Evolutionary conservation across 108 stramenopile species (phyloP).

Genomic region (Chaetoceros tenuissimus): DNA sequence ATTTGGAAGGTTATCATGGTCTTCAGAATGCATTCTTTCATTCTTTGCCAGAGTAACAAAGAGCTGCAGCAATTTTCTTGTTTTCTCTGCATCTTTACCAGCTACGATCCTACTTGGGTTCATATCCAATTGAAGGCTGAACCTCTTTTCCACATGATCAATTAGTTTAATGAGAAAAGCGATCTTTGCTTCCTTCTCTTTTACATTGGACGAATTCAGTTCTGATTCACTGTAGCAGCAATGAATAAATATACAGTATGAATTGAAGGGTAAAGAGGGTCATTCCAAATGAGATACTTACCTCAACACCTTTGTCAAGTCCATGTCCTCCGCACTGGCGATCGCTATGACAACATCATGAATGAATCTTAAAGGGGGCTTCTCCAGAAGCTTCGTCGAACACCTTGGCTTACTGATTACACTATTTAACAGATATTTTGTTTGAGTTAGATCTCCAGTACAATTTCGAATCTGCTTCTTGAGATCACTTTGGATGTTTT

Average conservation of each 20-base stretch:
- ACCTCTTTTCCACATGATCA: not conserved
- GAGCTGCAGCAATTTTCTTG: not conserved
- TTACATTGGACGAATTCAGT: not conserved
- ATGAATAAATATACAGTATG: not conserved
- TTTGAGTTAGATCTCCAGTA: not conserved
- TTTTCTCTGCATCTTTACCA: not conserved
- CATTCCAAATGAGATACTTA: not conserved
- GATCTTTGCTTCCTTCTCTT: not conserved
- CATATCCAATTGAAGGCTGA: not conserved
- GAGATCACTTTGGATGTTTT: not conserved
- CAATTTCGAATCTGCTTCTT: not conserved
- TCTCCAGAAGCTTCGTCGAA: not conserved
- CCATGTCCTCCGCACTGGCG: not conserved
- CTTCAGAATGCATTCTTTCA: too few relatives aligned
- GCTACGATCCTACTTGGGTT: not conserved
- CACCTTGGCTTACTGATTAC: not conserved
- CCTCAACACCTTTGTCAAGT: not conserved
- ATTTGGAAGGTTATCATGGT: too few relatives aligned
- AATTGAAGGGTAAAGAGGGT: not conserved
- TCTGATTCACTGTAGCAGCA: not conserved
- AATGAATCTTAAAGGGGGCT: slow-evolving; percentile 3
- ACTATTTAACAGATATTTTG: not conserved
- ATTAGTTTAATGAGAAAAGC: not conserved
- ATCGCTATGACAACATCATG: slow-evolving; percentile 1
- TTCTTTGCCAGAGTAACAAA: too few relatives aligned